Conservation (phyloP, 352 stramenopile species). For the Pythium brassicae region DNA sequence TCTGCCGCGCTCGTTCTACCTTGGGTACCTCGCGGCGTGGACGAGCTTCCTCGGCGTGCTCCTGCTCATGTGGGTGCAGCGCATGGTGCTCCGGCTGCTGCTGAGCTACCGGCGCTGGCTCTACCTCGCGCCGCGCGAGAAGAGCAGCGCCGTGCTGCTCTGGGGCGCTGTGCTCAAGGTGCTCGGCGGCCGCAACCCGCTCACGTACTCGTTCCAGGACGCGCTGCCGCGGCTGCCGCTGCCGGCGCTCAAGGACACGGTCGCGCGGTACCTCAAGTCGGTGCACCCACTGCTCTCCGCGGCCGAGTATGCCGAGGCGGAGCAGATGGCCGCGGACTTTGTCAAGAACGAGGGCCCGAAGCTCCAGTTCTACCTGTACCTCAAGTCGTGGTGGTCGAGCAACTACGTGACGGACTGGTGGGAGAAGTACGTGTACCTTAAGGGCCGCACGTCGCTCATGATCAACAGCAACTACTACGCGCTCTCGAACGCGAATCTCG, state of each 20-base stretch:
- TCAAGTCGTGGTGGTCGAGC: constrained; percentile 87
- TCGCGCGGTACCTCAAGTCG: constrained; percentile 90
- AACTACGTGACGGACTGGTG: constrained; percentile 92
- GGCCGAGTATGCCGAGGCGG: constrained; percentile 86
- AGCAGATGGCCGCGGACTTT: constrained; percentile 83
- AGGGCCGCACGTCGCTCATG: constrained; percentile 83
- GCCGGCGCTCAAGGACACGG: constrained; percentile 90
- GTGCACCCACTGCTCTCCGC: constrained; percentile 86
- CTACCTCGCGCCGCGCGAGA: constrained; percentile 70
- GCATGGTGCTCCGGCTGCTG: constrained; percentile 73
- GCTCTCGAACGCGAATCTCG: constrained; percentile 55
- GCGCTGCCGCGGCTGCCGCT: constrained; percentile 91
- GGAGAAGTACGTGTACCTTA: constrained; percentile 90
- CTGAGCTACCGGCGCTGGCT: constrained; percentile 88
- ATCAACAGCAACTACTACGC: constrained; percentile 94
- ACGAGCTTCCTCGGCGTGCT: constrained; percentile 76
- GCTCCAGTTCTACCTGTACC: constrained; percentile 88
- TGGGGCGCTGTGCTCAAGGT: constrained; percentile 84
- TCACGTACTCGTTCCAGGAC: constrained; percentile 91
- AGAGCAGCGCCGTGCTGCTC: constrained; percentile 53
- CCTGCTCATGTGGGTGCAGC: constrained; percentile 81
- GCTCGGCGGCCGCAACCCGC: constrained; percentile 66
- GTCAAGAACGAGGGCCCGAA: constrained; percentile 86
- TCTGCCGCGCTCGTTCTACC: constrained; percentile 65
- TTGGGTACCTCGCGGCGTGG: constrained; percentile 84